Conservation (phyloP, 78 protist species). For the Acrasis kona region DNA sequence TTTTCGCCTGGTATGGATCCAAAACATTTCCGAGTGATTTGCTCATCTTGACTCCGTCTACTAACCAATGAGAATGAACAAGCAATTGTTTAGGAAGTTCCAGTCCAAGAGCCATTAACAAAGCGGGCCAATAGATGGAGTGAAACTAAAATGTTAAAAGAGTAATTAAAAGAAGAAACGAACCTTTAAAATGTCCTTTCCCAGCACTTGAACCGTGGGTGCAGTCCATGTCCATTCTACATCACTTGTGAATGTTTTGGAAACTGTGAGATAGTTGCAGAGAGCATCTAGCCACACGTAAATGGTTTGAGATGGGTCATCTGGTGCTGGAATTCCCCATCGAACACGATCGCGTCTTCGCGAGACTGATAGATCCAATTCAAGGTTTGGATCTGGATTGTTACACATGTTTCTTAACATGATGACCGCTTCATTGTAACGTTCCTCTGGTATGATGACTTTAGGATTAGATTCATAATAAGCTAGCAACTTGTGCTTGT, state of each 20-base stretch:
- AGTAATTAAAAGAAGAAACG: too few relatives aligned
- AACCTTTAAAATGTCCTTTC: constrained; percentile 91
- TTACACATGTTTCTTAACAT: background rate
- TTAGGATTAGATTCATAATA: constrained; percentile 25
- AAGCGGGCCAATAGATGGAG: constrained; percentile 90
- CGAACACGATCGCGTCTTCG: constrained; percentile 35
- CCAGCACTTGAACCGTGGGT: constrained; percentile 70
- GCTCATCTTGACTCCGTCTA: constrained; percentile 65
- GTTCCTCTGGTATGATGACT: constrained; percentile 29
- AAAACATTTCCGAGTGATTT: constrained; percentile 63
- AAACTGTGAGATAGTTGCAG: constrained; percentile 86
- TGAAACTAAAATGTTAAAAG: too few relatives aligned
- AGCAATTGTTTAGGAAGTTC: constrained; percentile 42
- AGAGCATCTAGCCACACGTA: constrained; percentile 98
- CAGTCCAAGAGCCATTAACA: constrained; percentile 57
- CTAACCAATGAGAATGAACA: constrained; percentile 84
- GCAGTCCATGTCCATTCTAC: constrained; percentile 34
- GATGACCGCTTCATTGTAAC: constrained; percentile 32
- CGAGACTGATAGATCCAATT: constrained; percentile 67
- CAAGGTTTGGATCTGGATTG: too few relatives aligned
- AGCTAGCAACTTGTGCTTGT: constrained; percentile 15
- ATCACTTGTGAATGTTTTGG: constrained; percentile 67
- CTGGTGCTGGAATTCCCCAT: constrained; percentile 92
- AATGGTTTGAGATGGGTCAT: constrained; percentile 50
- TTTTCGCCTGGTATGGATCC: constrained; percentile 47